Conservation (phyloP, 2,329 filamentous ascomycete species). For the Aspergillus clavatus region DNA sequence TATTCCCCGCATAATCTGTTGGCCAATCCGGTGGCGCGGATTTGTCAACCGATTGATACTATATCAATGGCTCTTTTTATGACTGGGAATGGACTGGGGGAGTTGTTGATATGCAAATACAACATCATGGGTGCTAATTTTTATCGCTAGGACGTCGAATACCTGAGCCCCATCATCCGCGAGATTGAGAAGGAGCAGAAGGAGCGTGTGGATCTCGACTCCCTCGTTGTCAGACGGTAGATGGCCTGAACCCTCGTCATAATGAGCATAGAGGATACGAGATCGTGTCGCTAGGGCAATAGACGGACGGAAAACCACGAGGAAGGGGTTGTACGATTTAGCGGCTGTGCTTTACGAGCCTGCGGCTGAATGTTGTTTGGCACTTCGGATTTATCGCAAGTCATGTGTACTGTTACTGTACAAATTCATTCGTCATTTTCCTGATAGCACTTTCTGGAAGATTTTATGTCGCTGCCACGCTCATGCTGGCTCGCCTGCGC, state of each 20-base stretch:
- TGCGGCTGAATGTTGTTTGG: constrained; percentile 20
- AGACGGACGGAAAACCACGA: constrained; percentile 17
- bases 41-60: constrained; percentile 27
- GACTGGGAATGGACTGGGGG: background rate
- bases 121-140: constrained; percentile 1
- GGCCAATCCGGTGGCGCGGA: constrained; percentile 35
- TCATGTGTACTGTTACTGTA: constrained; percentile 40
- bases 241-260: constrained; percentile 15
- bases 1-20: constrained; percentile 24
- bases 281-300: constrained; percentile 11
- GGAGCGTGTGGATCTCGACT: constrained; percentile 65
- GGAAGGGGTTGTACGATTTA: constrained; percentile 16
- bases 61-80: constrained; percentile 2
- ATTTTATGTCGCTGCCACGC: no score
- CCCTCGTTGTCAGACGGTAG: constrained; percentile 55
- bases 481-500: no score
- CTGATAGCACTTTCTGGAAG: constrained; percentile 6
- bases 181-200: constrained; percentile 63
- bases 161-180: constrained; percentile 63
- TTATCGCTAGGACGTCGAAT: constrained; percentile 55
- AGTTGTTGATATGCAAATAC: background rate
- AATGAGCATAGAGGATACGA: constrained; percentile 19
- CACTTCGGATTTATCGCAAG: constrained; percentile 20
- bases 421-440: constrained; percentile 36
- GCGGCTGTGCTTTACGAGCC: constrained; percentile 14